These are phyloP conservation scores for Ilyonectria robusta DNA, from an alignment of 2,329 filamentous ascomycete species.

Conservation along the genomic window DNA sequence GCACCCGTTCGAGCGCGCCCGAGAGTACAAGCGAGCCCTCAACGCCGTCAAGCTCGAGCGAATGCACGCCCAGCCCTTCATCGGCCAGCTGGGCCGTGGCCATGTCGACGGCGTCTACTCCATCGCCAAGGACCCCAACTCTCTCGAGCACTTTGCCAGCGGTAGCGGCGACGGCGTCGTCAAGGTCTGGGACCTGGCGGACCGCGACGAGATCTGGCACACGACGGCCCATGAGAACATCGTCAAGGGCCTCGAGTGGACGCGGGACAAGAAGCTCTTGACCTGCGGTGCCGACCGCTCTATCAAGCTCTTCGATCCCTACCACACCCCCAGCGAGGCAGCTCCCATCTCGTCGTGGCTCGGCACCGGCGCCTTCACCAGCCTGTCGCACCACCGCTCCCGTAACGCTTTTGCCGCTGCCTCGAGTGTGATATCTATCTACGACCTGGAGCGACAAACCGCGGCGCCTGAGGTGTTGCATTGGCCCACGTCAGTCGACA, in stretches of 20 bases:
- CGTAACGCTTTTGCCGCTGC: slow-evolving; percentile 84
- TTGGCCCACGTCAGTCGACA: slow-evolving; percentile 92
- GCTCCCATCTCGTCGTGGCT: slow-evolving; percentile 89
- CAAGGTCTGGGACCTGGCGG: slow-evolving; percentile 89
- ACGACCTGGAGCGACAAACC: slow-evolving; percentile 86
- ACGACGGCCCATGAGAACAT: slow-evolving; percentile 91
- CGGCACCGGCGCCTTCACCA: slow-evolving; percentile 85
- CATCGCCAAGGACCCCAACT: slow-evolving; percentile 84
- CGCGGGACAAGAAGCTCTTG: slow-evolving; percentile 84
- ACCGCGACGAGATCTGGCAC: slow-evolving; percentile 81
- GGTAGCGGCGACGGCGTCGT: slow-evolving; percentile 93
- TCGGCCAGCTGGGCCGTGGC: slow-evolving; percentile 88
- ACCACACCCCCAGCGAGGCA: slow-evolving; percentile 77
- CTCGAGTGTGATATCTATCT: slow-evolving; percentile 86
- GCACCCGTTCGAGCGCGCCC: slow-evolving; percentile 91
- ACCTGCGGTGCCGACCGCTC: slow-evolving; percentile 90
- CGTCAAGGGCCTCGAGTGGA: slow-evolving; percentile 93
- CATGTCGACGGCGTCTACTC: slow-evolving; percentile 91
- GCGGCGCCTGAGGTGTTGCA: slow-evolving; percentile 85
- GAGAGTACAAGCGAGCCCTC: slow-evolving; percentile 75
- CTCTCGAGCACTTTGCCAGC: slow-evolving; percentile 81
- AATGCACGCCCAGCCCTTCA: slow-evolving; percentile 83
- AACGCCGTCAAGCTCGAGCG: slow-evolving; percentile 93
- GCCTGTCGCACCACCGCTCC: slow-evolving; percentile 85
- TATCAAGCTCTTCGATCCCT: slow-evolving; percentile 93